These are phyloP conservation scores for Seiridium unicorne DNA, from an alignment of 2,329 filamentous ascomycete genomes.

Conservation along the genomic window DNA sequence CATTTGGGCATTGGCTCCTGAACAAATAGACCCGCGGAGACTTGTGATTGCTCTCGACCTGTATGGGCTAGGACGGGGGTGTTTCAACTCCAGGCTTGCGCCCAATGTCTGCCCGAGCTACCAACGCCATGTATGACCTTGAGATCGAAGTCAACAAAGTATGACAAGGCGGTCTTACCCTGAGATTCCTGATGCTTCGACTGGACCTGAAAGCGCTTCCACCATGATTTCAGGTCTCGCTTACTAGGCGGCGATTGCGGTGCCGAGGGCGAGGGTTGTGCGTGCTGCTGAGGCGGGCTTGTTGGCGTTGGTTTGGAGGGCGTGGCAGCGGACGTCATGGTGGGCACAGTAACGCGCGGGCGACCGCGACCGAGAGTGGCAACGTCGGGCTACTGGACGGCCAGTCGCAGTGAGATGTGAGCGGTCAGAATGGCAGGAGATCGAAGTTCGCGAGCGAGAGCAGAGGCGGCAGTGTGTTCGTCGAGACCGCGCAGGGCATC, in stretches of 20 bases:
- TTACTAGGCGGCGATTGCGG: slow-evolving; percentile 74
- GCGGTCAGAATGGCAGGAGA: neutral
- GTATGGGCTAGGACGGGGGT: neutral
- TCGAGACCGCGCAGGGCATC: neutral
- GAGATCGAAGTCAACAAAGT: neutral
- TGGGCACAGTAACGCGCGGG: slow-evolving; percentile 28
- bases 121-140: neutral
- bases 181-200: slow-evolving; percentile 54
- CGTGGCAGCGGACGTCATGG: slow-evolving; percentile 29
- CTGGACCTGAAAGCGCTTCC: slow-evolving; percentile 87
- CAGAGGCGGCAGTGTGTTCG: neutral
- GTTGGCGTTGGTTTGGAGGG: slow-evolving; percentile 23
- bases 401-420: neutral
- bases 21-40: no score
- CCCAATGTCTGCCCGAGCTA: neutral
- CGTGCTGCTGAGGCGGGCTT: slow-evolving; percentile 22
- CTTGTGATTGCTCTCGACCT: no score
- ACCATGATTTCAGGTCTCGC: slow-evolving; percentile 92
- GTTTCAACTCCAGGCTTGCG: neutral
- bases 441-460: neutral
- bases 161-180: slow-evolving; percentile 44
- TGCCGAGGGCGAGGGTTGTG: slow-evolving; percentile 28
- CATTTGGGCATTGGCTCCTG: no score
- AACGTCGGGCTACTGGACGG: neutral
- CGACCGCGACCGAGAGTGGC: slow-evolving; percentile 20